These are phyloP conservation scores for Strobilomyces dryophilus DNA, from an alignment of 768 basidiomycete genomes.

Conservation along the genomic window DNA sequence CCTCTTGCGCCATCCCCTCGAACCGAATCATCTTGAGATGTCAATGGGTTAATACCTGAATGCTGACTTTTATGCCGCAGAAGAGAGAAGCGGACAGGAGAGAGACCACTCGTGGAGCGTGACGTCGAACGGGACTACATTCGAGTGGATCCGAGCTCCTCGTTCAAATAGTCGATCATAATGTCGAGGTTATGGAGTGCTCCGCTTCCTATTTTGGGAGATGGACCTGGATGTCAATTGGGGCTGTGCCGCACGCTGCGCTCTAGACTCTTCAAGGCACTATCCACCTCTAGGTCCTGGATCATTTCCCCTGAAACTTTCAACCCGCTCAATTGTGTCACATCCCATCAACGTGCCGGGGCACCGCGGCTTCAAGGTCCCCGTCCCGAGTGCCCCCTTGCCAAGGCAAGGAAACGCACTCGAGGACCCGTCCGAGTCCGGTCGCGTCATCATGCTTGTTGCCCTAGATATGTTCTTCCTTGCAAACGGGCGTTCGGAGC, in stretches of 20 bases:
- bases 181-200: conserved; percentile 12
- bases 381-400: too few relatives aligned
- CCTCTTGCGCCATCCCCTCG: conserved; percentile 68
- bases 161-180: conserved; percentile 30
- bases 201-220: conserved; percentile 24
- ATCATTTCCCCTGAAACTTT: conserved; percentile 1
- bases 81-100: not conserved
- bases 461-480: too few relatives aligned
- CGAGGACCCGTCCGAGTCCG: too few relatives aligned
- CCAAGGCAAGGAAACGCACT: too few relatives aligned
- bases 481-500: too few relatives aligned
- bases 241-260: conserved; percentile 9
- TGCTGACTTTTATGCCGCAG: conserved; percentile 2
- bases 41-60: not conserved
- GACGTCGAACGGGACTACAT: conserved; percentile 11
- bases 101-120: not conserved
- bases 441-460: too few relatives aligned
- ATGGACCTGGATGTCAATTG: conserved; percentile 8
- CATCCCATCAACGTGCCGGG: not conserved
- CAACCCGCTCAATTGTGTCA: not conserved
- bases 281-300: not conserved
- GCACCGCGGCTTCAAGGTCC: too few relatives aligned
- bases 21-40: conserved; percentile 67
- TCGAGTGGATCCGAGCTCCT: not conserved
- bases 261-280: conserved; percentile 17